These are phyloP conservation scores for Pisolithus marmoratus DNA, from an alignment of 768 basidiomycete genomes.

Conservation along the genomic window DNA sequence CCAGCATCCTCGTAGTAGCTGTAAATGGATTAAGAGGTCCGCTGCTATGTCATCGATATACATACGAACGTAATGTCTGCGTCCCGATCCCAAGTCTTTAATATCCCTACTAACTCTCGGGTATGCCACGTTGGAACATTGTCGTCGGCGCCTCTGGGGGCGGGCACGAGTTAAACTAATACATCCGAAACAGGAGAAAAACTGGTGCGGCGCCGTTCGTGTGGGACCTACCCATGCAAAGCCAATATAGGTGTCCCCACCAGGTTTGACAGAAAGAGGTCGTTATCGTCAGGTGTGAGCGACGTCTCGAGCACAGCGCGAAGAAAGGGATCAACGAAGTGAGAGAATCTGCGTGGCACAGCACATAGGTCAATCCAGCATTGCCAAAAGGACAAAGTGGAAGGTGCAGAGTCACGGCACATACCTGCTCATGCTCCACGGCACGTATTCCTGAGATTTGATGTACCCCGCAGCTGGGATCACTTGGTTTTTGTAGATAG, in stretches of 20 bases:
- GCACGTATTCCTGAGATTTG: constrained; percentile 83
- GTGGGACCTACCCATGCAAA: constrained; percentile 61
- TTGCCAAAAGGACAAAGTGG: background rate
- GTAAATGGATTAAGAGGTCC: background rate
- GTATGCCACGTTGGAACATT: constrained; percentile 89
- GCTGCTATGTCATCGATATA: background rate
- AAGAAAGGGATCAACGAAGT: constrained; percentile 72
- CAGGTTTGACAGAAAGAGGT: constrained; percentile 77
- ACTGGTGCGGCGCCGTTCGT: background rate
- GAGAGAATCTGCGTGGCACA: constrained; percentile 42
- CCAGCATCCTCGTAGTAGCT: constrained; percentile 61
- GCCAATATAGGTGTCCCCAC: constrained; percentile 64
- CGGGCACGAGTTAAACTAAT: background rate
- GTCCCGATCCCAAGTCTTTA: constrained; percentile 52
- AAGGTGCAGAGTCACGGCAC: background rate
- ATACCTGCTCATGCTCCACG: constrained; percentile 54
- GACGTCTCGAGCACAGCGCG: constrained; percentile 69
- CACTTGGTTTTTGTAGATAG: constrained; percentile 32
- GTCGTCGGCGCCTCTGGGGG: constrained; percentile 63
- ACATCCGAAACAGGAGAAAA: too few species aligned
- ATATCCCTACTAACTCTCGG: constrained; percentile 53
- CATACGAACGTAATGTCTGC: constrained; percentile 47
- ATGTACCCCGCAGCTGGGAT: constrained; percentile 79
- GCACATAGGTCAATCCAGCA: background rate
- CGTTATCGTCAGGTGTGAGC: constrained; percentile 81